Base-by-base conservation (phyloP, 495 filamentous ascomycete species). In the Trichoderma gamsii region DNA sequence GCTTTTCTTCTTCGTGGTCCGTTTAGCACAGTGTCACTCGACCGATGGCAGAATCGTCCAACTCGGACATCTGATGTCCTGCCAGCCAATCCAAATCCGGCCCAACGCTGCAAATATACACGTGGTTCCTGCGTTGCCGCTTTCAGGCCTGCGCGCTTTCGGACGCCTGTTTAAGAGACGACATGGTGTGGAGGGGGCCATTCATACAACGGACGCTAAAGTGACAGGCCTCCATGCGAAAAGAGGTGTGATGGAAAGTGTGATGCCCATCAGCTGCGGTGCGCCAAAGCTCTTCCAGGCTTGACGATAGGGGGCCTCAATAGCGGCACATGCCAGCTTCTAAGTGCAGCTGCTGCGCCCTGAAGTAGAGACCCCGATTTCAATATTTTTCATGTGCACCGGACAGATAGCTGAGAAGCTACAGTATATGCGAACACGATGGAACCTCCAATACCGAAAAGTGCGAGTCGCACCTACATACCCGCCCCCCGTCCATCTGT, bases 61-160 rank as follows among this genome's bases (percentile, higher is more conserved):
- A 15, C 44, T n/a, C 3, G 44, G 0, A 49, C 44, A 49, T 12
- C 7, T 12, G 11, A 61, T 61, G 0, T 61, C 25, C 56, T 61
- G 4, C 27, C 56, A 16, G 11, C 56, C 56, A 27, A 27, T 61
- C 12, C 51, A 32, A 61, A 15, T 18, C 56, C 56, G 25, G 56
- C 23, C 56, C 56, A 32, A 15, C 56, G 15, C 56, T 6, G 56
- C 25, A 25, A 32, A 29, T 61, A 61, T 13, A 61, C 56, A 61
- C 56, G 56, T 61, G 56, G 56, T 61, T 27, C 56, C 56, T 61
- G 27, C 56, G 56, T 61, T 12, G 56, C 56, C 56, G 56, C 4
- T 32, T 61, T 61, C 56, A 61, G 56, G 56, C 8, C n/a, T 61
- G 56, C 56, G 23, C 56, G 56, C 11, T 29, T 61, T 61, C 56